Evolutionary conservation across 2,329 filamentous ascomycete species (phyloP), one percentile per base, ranked within the genome.

Genomic region (Sporothrix sp.): DNA sequence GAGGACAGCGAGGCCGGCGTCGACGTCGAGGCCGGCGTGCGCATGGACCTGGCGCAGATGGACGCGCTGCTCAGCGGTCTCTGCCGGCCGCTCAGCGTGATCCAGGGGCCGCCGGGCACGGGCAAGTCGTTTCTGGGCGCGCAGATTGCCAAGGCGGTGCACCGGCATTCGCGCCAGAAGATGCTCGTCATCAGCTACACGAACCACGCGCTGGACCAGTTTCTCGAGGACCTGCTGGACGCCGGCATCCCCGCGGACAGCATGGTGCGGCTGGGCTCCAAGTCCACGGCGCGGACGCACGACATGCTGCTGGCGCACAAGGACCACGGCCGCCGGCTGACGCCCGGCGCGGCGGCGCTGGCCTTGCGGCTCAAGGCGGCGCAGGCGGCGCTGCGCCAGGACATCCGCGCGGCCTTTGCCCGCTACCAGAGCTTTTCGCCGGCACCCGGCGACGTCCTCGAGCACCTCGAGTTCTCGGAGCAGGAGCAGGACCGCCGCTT

Each of bases 71-170:
- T 18, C 10, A 40, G 44, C 33, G 53, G 47, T 49, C 42, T 50
- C 28, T 53, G 44, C 28, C 35, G 25, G 21, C 42, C 27, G n/a
- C 38, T 48, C 20, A 52, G 21, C 3, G 32, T 51, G 8, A 51
- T 52, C 44, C 50, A 45, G 50, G 25, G 14, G 8, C 43, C 33
- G 39, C 18, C 40, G 81, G 81, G 82, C 0, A 89, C 84, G 0
- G 85, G 85, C 1, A 90, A 90, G 57, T 87, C 83, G 0, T 86
- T 86, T 54, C 74, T 87, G 3, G 85, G 85, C 0, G 79, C 83
- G 0, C 65, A 84, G 2, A 67, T 82, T 1, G 74, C 78, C 0
- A 80, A 81, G 48, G 62, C 70, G 0, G 59, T 89, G 0, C 64
- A 79, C 18, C 60, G 75, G 1, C 58, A 69, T 5, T 78, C 75